Percentiles rank a stretch among this genome's conserved stretches.
Conservation (phyloP, 2,329 filamentous ascomycete species). For the Berkeleyomyces basicola region DNA sequence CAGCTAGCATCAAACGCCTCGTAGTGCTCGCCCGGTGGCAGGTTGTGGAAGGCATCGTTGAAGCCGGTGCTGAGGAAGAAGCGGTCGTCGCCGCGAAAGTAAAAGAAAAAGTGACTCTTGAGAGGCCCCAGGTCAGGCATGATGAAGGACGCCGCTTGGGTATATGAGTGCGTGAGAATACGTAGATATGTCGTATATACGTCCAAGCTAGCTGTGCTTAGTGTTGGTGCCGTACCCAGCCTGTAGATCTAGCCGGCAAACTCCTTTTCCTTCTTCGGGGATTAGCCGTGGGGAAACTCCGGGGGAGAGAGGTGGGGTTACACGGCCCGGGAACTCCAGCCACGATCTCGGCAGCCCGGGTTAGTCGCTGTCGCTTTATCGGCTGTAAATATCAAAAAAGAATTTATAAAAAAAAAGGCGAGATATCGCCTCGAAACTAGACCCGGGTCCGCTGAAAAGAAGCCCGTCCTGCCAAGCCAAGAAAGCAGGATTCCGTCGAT, state of each 20-base stretch:
- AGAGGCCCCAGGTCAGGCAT: conserved; percentile 1
- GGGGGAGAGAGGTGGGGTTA: not conserved
- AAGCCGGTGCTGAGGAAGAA: conserved; percentile 11
- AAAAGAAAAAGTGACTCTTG: conserved; percentile 10
- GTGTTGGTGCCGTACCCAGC: no score
- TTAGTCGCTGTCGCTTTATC: not conserved
- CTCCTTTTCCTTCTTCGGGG: not conserved
- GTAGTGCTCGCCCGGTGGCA: conserved; percentile 3
- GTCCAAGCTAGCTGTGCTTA: not conserved
- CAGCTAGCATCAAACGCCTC: not conserved
- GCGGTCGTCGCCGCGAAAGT: conserved; percentile 10
- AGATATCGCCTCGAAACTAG: no score
- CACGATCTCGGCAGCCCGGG: not conserved
- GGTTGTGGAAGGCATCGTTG: conserved; percentile 8
- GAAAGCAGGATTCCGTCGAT: no score
- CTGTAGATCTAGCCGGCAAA: not conserved
- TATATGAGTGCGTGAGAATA: not conserved
- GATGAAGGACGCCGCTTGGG: not conserved
- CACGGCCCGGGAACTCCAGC: not conserved
- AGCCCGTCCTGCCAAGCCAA: no score
- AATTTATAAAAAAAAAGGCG: no score
- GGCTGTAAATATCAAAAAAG: no score
- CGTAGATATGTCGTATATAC: not conserved
- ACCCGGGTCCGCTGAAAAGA: no score
- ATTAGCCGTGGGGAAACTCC: not conserved